phyloP scores from a whole-genome alignment of 2,329 filamentous ascomycete genomes.

The Penicillium sp. region DNA sequence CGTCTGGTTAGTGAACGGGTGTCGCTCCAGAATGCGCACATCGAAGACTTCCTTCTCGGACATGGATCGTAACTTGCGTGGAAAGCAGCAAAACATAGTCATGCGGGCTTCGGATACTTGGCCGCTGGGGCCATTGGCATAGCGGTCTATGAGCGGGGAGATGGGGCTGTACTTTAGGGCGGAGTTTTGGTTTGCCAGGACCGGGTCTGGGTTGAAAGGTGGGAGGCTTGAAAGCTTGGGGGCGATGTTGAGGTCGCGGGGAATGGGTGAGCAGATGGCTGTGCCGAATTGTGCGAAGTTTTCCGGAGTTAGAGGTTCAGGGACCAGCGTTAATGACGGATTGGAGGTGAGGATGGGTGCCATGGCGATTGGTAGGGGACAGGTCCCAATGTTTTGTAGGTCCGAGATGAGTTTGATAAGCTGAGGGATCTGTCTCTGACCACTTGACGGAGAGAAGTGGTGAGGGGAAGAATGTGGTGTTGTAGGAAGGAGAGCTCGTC shows the following conservation, averaged over 20 bases:
- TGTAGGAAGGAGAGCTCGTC: conserved; percentile 8
- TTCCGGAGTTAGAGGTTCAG: conserved; percentile 61
- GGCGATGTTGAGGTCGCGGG: conserved; percentile 47
- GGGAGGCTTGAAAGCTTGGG: conserved; percentile 45
- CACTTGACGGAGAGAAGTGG: not conserved
- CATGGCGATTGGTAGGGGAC: conserved; percentile 21
- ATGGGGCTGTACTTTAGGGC: conserved; percentile 82
- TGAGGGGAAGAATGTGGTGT: not conserved
- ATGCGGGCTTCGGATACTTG: conserved; percentile 57
- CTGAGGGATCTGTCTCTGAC: not conserved
- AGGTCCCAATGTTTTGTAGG: not conserved
- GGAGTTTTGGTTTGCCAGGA: conserved; percentile 75
- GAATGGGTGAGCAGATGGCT: conserved; percentile 68
- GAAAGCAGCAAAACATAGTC: conserved; percentile 85
- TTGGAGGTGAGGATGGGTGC: conserved; percentile 30
- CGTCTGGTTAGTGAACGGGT: conserved; percentile 91
- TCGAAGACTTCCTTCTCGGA: conserved; percentile 48
- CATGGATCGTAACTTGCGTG: conserved; percentile 50
- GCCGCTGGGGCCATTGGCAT: conserved; percentile 50
- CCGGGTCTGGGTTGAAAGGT: conserved; percentile 46
- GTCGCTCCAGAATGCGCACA: conserved; percentile 74
- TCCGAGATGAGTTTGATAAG: not conserved
- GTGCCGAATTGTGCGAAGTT: conserved; percentile 77
- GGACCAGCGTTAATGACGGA: conserved; percentile 47
- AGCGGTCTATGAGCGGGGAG: conserved; percentile 66